Percentiles rank a stretch among this genome's conserved stretches.
phyloP scores from a whole-genome alignment of 179 eudicot species.

The Silene coronaria region DNA sequence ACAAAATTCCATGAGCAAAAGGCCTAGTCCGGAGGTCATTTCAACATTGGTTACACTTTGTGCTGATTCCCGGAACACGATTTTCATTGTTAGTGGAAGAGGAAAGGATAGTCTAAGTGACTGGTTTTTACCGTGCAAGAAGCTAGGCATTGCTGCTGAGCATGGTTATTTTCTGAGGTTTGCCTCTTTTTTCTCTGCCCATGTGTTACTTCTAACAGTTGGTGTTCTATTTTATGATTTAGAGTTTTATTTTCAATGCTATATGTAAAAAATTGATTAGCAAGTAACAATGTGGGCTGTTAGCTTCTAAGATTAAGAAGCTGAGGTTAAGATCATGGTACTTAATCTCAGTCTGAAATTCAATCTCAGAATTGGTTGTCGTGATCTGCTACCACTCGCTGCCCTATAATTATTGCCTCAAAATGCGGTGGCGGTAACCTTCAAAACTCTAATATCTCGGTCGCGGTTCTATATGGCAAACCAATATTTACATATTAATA shows the following conservation, averaged over 20 bases:
- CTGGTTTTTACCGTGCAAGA: constrained; percentile 71
- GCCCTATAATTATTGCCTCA: no score
- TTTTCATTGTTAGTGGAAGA: constrained; percentile 86
- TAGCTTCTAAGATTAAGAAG: no score
- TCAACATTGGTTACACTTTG: constrained; percentile 55
- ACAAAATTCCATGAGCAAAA: constrained; percentile 48
- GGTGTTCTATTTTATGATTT: not conserved
- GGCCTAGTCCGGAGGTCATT: constrained; percentile 60
- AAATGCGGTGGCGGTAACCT: no score
- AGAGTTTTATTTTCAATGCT: not conserved
- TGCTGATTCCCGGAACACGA: constrained; percentile 54
- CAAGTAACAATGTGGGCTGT: not conserved
- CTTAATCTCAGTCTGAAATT: no score
- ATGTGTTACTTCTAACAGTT: not conserved
- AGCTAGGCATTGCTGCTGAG: constrained; percentile 89
- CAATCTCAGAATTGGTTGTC: no score
- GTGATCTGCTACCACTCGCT: no score
- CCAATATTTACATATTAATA: no score
- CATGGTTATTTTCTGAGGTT: constrained; percentile 88
- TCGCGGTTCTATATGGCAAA: no score
- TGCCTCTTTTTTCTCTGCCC: constrained; percentile 6
- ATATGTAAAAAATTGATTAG: not conserved
- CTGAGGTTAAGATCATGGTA: no score
- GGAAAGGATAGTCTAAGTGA: constrained; percentile 66
- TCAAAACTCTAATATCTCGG: no score